Base-by-base conservation (phyloP, 1,284 basidiomycete genomes). In the Blastosporella zonata region DNA sequence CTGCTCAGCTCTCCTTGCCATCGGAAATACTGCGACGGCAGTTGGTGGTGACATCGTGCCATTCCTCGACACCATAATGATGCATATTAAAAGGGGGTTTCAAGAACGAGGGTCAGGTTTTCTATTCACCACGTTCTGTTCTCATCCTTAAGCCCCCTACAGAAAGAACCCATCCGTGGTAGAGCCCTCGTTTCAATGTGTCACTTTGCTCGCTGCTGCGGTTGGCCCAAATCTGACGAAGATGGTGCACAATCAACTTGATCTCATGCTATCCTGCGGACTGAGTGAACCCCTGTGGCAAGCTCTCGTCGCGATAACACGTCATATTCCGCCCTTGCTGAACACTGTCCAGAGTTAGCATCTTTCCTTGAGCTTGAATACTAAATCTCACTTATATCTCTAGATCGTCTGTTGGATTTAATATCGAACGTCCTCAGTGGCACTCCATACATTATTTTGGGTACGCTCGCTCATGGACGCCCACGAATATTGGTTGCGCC, bases 221-320 rank as follows among this genome's bases (percentile, higher is more conserved):
- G 93, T 99, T 31, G 97, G 97, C 0, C 94, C 94, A 1, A 96
- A 94, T 63, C 74, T 99, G 43, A 98, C 97, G 0, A 93, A 95
- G 61, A 79, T 97, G 49, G 77, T 99, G 59, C 96, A 97, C 67
- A 97, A 98, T 62, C 87, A 97, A 57, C 80, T 99, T 28, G 94
- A 98, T 64, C 75, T 97, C 40, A 99, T 99, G 90, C 93, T 99
- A 66, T 87, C 87, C 0, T 96, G 90, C 67, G 95, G 94, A 1
- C 72, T 99, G 53, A 95, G 90, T 59, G 91, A 95, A 50, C 84
- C 94, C 9, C 74, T 99, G 31, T 82, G 88, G 29, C 81, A 89
- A 58, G 93, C 95, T 0, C 76, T 99, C 6, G 82, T 86, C 15
- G 86, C 87, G 21, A 93, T 98, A 49, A 90, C 93, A 0, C 79